Evolutionary conservation across 2,329 filamentous ascomycete genomes (phyloP).

Genomic region (Cladophialophora bantiana): DNA sequence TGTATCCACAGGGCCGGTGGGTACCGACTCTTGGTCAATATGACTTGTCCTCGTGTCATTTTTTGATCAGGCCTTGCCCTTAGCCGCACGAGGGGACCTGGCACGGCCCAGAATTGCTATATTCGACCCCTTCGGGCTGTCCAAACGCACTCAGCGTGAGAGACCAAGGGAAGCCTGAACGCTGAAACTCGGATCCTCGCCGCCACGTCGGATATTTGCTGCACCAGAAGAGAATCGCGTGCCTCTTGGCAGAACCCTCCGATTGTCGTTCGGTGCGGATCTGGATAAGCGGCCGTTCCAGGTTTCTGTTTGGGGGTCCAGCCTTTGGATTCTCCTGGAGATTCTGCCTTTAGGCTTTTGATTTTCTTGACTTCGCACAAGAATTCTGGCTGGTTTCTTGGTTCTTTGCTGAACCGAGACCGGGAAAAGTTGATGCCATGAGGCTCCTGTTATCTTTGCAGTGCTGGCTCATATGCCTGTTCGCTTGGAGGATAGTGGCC

Average conservation of each 20-base stretch:
- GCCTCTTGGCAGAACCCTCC: constrained; percentile 19
- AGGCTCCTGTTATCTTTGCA: constrained; percentile 24
- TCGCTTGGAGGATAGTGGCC: constrained; percentile 41
- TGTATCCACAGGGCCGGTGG: constrained; percentile 8
- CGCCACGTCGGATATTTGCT: constrained; percentile 5
- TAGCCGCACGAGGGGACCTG: neutral
- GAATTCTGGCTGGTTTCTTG: constrained; percentile 5
- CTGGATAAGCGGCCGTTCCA: neutral
- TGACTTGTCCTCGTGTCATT: constrained; percentile 15
- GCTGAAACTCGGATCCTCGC: constrained; percentile 5
- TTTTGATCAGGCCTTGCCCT: constrained; percentile 11
- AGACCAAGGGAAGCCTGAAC: neutral
- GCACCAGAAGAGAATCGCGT: constrained; percentile 18
- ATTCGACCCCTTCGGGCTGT: neutral
- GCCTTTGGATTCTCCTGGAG: neutral
- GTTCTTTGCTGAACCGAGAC: constrained; percentile 21
- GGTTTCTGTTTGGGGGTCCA: neutral
- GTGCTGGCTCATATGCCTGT: constrained; percentile 36
- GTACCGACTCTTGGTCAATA: neutral
- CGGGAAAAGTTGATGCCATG: constrained; percentile 16
- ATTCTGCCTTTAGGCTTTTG: neutral
- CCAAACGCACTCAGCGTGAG: neutral
- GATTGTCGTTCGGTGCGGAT: neutral
- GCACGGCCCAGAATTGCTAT: neutral
- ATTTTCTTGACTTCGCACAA: neutral